Evolutionary conservation across 305 asterid species (phyloP), one percentile per base, ranked within the genome.

Genomic region (Withania somnifera): DNA sequence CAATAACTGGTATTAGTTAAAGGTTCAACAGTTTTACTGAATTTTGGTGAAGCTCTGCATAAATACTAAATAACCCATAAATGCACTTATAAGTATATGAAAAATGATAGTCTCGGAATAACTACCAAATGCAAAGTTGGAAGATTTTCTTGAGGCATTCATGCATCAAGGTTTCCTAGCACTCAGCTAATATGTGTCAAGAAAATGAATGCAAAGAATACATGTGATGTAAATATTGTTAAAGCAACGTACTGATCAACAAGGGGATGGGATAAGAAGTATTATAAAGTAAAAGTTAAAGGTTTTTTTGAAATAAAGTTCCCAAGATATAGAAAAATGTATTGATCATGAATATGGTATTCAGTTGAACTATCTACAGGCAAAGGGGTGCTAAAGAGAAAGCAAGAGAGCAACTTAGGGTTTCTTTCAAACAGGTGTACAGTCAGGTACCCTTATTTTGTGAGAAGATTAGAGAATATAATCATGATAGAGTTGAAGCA

Each of bases 401-500:
- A 52, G 85, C 85, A 58, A 83, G 82, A 47, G 85, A 83, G 57
- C 85, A 83, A 38, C 83, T 83, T 63, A 82, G 78, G 53, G 85
- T n/a, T 82, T 60, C 85, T 30, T 78, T 77, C 61, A 83, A 73
- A 64, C 83, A 83, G 50, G 82, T 83, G 34, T 83, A 83, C 79
- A 50, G 47, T 32, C 85, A 60, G 81, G 52, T 83, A 60, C 82
- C 87, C 19, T 75, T 82, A 47, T 64, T 81, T 17, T 84, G 87
- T 78, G 78, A 84, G 82, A 84, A 75, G 66, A 84, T 84, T 52
- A 66, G n/a, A 54, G 85, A 83, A 75, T 77, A 79, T 77, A 83
- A 83, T 77, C 85, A 82, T 2, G 85, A 84, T 73, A 84, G 87
- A 77, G 73, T 58, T 60, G 87, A 84, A 76, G 76, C 82, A 81